These are phyloP conservation scores for Aureobasidium sp. DNA, from an alignment of 2,329 filamentous ascomycete species.

Conservation along the genomic window DNA sequence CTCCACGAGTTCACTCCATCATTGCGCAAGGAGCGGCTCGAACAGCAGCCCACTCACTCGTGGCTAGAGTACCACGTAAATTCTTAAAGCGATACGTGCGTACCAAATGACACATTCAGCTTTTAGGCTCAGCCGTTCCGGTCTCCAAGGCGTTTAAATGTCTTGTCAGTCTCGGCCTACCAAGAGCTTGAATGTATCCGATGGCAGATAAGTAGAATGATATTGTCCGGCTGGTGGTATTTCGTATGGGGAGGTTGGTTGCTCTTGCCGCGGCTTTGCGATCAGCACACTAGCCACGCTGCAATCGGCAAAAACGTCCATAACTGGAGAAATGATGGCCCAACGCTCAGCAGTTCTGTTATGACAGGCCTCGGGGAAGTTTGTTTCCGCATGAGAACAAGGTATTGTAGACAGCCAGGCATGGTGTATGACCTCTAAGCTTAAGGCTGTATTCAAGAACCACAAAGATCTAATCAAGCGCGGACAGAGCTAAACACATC, in stretches of 20 bases:
- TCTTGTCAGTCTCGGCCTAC: not conserved
- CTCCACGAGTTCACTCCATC: not conserved
- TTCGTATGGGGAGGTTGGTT: not conserved
- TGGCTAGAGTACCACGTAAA: not conserved
- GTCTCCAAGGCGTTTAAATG: not conserved
- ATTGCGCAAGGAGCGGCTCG: not conserved
- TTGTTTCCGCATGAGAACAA: not conserved
- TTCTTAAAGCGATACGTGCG: slow-evolving; percentile 5
- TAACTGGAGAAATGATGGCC: not conserved
- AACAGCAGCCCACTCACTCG: not conserved
- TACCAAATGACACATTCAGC: not conserved
- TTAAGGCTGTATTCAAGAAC: not conserved
- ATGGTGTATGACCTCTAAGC: not conserved
- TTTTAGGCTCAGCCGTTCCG: not conserved
- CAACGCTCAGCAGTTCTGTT: not conserved
- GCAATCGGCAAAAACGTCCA: not conserved
- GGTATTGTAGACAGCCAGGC: not conserved
- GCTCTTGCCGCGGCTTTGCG: not conserved
- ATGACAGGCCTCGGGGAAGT: not conserved
- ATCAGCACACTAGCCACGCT: not conserved
- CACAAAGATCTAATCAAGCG: not conserved
- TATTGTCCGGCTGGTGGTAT: not conserved
- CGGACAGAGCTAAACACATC: not conserved
- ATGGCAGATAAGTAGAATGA: not conserved
- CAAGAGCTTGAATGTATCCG: not conserved